phyloP scores from a whole-genome alignment of 352 stramenopile genomes.

The Phytophthora citrophthora region DNA sequence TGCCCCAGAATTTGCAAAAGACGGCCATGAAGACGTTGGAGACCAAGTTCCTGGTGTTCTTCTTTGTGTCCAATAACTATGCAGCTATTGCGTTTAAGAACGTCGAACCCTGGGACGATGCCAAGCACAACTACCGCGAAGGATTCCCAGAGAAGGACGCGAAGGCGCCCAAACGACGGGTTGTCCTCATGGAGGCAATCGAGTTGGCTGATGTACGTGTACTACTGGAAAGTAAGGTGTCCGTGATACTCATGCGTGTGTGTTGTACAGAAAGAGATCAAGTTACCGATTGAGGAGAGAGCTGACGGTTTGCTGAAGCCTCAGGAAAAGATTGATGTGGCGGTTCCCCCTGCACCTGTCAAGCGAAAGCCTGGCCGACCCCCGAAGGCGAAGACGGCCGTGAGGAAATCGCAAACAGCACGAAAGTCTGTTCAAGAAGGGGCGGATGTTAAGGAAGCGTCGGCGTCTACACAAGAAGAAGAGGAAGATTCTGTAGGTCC shows the following conservation, averaged over 20 bases:
- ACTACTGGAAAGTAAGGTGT: background rate
- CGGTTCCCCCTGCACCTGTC: constrained; percentile 23
- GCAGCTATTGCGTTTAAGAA: constrained; percentile 65
- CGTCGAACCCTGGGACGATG: constrained; percentile 78
- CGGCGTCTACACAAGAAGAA: constrained; percentile 42
- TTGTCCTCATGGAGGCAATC: constrained; percentile 71
- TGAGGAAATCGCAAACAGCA: constrained; percentile 23
- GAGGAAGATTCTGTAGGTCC: constrained; percentile 36
- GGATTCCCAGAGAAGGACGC: constrained; percentile 71
- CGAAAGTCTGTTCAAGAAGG: constrained; percentile 9
- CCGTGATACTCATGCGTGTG: background rate
- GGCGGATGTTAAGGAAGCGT: constrained; percentile 8
- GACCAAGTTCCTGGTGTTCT: constrained; percentile 78
- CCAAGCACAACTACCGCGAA: constrained; percentile 66
- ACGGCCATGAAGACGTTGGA: constrained; percentile 63
- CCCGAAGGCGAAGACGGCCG: constrained; percentile 41
- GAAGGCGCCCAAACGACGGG: constrained; percentile 76
- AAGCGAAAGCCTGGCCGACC: constrained; percentile 60
- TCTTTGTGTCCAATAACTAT: constrained; percentile 82
- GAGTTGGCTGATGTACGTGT: constrained; percentile 62
- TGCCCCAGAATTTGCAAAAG: constrained; percentile 55
- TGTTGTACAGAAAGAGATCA: constrained; percentile 59
- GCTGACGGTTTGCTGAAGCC: constrained; percentile 62
- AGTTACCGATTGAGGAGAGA: constrained; percentile 59
- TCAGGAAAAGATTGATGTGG: constrained; percentile 17